phyloP scores from a whole-genome alignment of 441 rosid species.

The Mallotus japonicus region DNA sequence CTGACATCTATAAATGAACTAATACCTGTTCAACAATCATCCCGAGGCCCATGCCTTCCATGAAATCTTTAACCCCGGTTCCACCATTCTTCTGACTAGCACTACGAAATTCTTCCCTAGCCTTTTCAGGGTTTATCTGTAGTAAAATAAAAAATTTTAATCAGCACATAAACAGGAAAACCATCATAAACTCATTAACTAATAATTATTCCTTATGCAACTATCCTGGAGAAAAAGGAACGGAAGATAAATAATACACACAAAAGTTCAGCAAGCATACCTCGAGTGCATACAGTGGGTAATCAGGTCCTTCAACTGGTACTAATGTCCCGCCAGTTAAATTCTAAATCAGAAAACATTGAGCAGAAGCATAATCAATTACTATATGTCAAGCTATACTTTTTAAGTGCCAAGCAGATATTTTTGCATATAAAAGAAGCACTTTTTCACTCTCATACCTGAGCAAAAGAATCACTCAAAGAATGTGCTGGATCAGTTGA shows the following conservation, averaged over 20 bases:
- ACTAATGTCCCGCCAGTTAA: constrained; percentile 78
- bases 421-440: not conserved
- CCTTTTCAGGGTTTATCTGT: constrained; percentile 88
- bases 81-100: constrained; percentile 66
- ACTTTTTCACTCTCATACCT: constrained; percentile 40
- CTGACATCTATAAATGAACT: constrained; percentile 6
- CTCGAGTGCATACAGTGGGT: constrained; percentile 84
- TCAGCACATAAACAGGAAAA: constrained; percentile 13
- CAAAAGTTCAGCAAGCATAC: constrained; percentile 35
- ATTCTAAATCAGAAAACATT: constrained; percentile 43
- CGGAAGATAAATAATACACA: not conserved
- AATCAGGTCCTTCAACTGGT: constrained; percentile 86
- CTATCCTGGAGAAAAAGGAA: constrained; percentile 18
- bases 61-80: constrained; percentile 77
- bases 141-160: constrained; percentile 31
- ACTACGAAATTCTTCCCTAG: constrained; percentile 82
- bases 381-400: constrained; percentile 4
- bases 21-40: constrained; percentile 85
- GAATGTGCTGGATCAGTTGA: constrained; percentile 99
- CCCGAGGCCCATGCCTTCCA: constrained; percentile 99
- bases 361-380: not conserved
- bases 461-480: constrained; percentile 89
- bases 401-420: constrained; percentile 7
- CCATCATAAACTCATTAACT: constrained; percentile 4
- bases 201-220: not conserved